Base-by-base conservation (phyloP, 768 basidiomycete species). In the Collybiopsis luxurians region DNA sequence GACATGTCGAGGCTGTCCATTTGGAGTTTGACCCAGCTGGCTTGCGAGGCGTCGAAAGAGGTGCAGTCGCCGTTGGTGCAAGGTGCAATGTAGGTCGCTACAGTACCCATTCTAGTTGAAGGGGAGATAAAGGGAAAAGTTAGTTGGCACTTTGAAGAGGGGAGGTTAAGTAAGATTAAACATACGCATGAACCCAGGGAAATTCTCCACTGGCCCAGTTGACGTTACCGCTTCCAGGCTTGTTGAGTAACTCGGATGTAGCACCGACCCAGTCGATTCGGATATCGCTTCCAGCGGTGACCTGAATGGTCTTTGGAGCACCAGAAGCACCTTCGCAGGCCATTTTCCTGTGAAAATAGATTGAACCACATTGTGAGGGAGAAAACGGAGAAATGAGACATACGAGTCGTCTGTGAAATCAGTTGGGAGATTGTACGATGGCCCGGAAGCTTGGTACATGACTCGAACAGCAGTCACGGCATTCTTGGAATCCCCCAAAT, bases 181-280 rank as follows among this genome's bases (percentile, higher is more conserved):
- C 65, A 53, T 21, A 66, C 65, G 65, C 65, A 42, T 66, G 65
- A 19, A 66, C 63, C 65, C 65, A 66, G 42, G 65, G 63, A 24
- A 64, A 61, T 30, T 64, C 60, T 27, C 56, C 58, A 1, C 58
- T 53, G 10, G 42, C 27, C 45, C 45, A 47, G 11, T 24, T 47
- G 19, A 61, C 45, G 1, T 58, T 50, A 13, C 65, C 63, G 28
- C 62, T 63, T 11, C 63, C 65, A 15, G 56, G 19, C 53, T 66
- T 47, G 3, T 60, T 58, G 4, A 59, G 56, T 2, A 66, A 55
- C 30, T 66, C 65, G 2, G 48, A 39, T 3, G 65, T 66, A 26
- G 65, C 65, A 2, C 65, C 65, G 48, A 61, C 55, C 63, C 63
- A 66, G 34, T 53, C 60, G 38, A 64, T 53, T 2, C 39, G 38